Evolutionary conservation across 116 monocot species (phyloP).

Genomic region (Papilionanthe hybrid): DNA sequence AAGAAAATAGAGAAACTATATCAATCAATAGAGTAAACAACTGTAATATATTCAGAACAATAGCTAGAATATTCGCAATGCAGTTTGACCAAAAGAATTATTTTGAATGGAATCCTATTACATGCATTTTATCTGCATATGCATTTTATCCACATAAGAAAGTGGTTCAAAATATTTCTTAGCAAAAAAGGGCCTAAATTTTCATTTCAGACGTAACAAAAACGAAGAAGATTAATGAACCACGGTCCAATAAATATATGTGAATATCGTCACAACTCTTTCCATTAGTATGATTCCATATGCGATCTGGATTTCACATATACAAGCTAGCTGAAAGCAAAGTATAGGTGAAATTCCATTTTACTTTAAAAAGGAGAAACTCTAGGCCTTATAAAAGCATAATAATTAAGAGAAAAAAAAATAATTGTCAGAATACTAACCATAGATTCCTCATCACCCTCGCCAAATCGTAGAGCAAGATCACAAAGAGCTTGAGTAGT

Average conservation of each 20-base stretch:
- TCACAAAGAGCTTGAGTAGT: conserved; percentile 95
- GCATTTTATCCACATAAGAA: background rate
- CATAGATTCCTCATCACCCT: conserved; percentile 98
- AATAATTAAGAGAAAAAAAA: background rate
- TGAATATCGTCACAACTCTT: background rate
- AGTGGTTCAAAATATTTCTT: background rate
- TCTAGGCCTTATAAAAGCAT: background rate
- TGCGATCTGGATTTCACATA: background rate
- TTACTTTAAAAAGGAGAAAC: background rate
- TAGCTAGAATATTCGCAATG: background rate
- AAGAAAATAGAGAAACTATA: background rate
- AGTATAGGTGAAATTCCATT: background rate
- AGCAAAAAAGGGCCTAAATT: background rate
- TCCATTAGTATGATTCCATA: background rate
- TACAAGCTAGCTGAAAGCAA: background rate
- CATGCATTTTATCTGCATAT: background rate
- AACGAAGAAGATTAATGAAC: background rate
- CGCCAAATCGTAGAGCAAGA: conserved; percentile 95
- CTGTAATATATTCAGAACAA: background rate
- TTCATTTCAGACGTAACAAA: background rate
- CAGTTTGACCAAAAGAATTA: background rate
- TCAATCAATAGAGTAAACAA: background rate
- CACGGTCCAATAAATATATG: background rate
- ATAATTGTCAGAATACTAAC: conserved; percentile 15
- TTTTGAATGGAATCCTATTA: background rate